These are phyloP conservation scores for Lichtheimia corymbifera DNA, from an alignment of 371 early-diverging fungal species.

Conservation along the genomic window DNA sequence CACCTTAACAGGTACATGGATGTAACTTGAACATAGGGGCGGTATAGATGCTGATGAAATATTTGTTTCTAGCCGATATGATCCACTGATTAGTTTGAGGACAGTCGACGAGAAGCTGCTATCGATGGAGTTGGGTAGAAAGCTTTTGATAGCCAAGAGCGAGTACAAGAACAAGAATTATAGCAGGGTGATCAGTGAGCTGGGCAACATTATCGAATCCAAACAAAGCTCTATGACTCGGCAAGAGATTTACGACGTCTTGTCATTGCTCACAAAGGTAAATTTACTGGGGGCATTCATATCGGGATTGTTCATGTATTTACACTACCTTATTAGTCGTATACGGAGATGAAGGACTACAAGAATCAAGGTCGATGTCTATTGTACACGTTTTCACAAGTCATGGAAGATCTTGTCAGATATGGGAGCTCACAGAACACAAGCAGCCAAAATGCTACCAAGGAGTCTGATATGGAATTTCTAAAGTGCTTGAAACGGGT, in stretches of 20 bases:
- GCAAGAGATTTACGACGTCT: constrained; percentile 25
- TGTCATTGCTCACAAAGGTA: constrained; percentile 43
- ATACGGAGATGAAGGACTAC: constrained; percentile 18
- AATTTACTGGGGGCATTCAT: background rate
- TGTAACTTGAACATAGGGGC: background rate
- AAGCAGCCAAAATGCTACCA: constrained; percentile 6
- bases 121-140: constrained; percentile 26
- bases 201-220: constrained; percentile 26
- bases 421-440: constrained; percentile 25
- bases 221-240: constrained; percentile 8
- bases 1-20: constrained; percentile 39
- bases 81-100: constrained; percentile 26
- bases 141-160: constrained; percentile 37
- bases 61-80: constrained; percentile 41
- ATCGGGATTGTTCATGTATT: background rate
- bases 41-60: background rate
- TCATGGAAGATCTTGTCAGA: constrained; percentile 22
- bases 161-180: constrained; percentile 45
- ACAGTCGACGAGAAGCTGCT: constrained; percentile 34
- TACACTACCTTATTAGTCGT: constrained; percentile 21
- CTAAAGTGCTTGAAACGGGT: constrained; percentile 23
- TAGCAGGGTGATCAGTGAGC: constrained; percentile 40
- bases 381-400: constrained; percentile 18
- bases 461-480: constrained; percentile 32
- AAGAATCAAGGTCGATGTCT: constrained; percentile 41